Percentiles rank a stretch among this genome's conserved stretches.
These are phyloP conservation scores for Rosa persica DNA, from an alignment of 306 rosid genomes.

Conservation along the genomic window DNA sequence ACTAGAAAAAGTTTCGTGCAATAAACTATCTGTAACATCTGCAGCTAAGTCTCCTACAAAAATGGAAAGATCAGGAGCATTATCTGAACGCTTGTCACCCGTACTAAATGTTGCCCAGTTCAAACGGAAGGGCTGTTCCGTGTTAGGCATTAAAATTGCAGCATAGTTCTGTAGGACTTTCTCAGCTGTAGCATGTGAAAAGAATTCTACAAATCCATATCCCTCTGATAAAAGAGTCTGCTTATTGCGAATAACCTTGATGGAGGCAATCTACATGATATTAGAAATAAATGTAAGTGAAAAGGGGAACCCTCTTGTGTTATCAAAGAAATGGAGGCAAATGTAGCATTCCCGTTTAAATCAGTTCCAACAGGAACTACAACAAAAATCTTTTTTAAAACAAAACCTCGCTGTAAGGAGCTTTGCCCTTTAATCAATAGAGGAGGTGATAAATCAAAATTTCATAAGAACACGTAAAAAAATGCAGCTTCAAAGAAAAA, in stretches of 20 bases:
- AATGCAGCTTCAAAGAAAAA: neutral
- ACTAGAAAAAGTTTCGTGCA: conserved; percentile 73
- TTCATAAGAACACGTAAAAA: neutral
- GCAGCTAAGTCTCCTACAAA: conserved; percentile 97
- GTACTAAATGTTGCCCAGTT: conserved; percentile 96
- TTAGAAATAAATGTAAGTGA: neutral
- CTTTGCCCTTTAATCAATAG: neutral
- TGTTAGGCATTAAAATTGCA: conserved; percentile 72
- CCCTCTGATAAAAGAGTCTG: conserved; percentile 85
- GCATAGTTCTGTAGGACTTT: conserved; percentile 73
- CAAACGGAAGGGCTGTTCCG: conserved; percentile 85
- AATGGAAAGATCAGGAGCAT: conserved; percentile 85
- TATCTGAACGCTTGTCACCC: conserved; percentile 84
- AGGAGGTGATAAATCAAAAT: neutral
- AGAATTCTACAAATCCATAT: conserved; percentile 89
- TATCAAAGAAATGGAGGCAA: neutral
- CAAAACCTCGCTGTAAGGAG: neutral
- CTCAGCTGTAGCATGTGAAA: conserved; percentile 74
- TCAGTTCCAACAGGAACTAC: neutral
- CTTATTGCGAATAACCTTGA: conserved; percentile 93
- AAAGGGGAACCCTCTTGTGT: neutral
- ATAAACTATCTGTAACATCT: conserved; percentile 79
- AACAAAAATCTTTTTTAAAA: neutral
- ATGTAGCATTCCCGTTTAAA: neutral
- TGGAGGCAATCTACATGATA: conserved; percentile 60